Evolutionary conservation across 202 grass and related monocot genomes (phyloP).

Genomic region (Saccharum hybrid): DNA sequence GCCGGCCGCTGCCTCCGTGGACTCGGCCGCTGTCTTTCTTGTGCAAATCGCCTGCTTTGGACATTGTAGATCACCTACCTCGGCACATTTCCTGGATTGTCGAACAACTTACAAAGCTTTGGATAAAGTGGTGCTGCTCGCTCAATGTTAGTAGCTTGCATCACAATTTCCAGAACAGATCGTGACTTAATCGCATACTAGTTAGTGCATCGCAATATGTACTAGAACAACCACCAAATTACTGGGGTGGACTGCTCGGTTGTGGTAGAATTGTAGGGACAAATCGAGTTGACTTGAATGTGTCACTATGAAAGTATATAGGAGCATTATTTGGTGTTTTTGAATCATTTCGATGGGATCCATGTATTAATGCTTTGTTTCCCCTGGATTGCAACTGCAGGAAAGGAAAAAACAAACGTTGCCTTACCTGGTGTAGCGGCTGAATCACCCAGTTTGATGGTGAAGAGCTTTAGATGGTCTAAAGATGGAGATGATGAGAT

Average conservation of each 20-base stretch:
- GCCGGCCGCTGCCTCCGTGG: conserved; percentile 30
- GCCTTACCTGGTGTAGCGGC: background rate
- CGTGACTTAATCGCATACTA: conserved; percentile 4
- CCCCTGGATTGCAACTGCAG: conserved; percentile 39
- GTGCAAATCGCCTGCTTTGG: conserved; percentile 48
- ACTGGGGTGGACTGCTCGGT: background rate
- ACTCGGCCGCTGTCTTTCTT: conserved; percentile 10
- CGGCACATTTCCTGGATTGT: conserved; percentile 26
- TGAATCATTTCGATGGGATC: background rate
- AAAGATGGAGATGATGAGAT: conserved; percentile 47
- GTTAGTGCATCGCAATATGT: conserved; percentile 12
- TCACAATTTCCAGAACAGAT: conserved; percentile 8
- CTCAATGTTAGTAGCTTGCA: background rate
- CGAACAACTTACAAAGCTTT: background rate
- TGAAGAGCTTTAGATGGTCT: conserved; percentile 40
- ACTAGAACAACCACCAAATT: conserved; percentile 23
- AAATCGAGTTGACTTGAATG: conserved; percentile 8
- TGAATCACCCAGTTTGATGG: conserved; percentile 24
- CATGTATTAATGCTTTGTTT: conserved; percentile 20
- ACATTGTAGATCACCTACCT: conserved; percentile 44
- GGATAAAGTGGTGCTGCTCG: background rate
- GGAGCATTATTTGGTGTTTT: conserved; percentile 16
- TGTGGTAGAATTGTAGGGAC: background rate
- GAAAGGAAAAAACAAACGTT: background rate
- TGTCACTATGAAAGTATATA: background rate